phyloP scores from a whole-genome alignment of 2,329 filamentous ascomycete species.

The Aspergillus eucalypticola region DNA sequence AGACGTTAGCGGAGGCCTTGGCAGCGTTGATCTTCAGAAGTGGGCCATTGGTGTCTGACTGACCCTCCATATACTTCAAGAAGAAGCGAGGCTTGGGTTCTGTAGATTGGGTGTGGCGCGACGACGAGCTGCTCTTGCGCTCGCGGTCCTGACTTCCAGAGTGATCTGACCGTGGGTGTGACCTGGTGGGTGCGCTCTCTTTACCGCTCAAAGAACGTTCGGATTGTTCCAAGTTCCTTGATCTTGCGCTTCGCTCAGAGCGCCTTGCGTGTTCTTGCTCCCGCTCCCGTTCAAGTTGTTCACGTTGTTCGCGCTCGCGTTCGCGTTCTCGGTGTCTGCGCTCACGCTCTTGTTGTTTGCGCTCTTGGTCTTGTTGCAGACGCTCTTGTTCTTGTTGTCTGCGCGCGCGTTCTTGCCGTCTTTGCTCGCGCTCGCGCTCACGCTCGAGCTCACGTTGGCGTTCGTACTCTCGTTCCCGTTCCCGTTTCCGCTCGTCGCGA shows the following conservation, averaged over 20 bases:
- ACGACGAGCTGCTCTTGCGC: slow-evolving; percentile 27
- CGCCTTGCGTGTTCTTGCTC: slow-evolving; percentile 14
- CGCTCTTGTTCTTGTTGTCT: not conserved
- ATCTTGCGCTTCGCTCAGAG: not conserved
- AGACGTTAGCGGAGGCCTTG: slow-evolving; percentile 33
- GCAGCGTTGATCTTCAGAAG: slow-evolving; percentile 40
- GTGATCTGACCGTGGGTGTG: slow-evolving; percentile 25
- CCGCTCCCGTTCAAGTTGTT: not conserved
- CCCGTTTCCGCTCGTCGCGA: not conserved
- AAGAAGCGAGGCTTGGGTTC: slow-evolving; percentile 30
- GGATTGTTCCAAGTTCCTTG: not conserved
- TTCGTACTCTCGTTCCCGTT: not conserved
- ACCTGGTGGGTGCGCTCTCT: slow-evolving; percentile 8
- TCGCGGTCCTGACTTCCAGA: slow-evolving; percentile 29
- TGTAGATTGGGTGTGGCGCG: slow-evolving; percentile 27
- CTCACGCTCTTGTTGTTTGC: not conserved
- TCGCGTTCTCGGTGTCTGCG: not conserved
- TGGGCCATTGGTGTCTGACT: slow-evolving; percentile 43
- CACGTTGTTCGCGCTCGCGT: not conserved
- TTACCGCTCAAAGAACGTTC: slow-evolving; percentile 5
- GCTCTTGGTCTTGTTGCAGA: not conserved
- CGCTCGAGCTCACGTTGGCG: not conserved
- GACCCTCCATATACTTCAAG: slow-evolving; percentile 42
- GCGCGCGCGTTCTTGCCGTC: not conserved
- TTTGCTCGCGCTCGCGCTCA: not conserved